A percentile compares a stretch with the other conserved stretches of the same genome.
Evolutionary conservation across 345 rosid genomes (phyloP).

Genomic region (Brassica cretica): DNA sequence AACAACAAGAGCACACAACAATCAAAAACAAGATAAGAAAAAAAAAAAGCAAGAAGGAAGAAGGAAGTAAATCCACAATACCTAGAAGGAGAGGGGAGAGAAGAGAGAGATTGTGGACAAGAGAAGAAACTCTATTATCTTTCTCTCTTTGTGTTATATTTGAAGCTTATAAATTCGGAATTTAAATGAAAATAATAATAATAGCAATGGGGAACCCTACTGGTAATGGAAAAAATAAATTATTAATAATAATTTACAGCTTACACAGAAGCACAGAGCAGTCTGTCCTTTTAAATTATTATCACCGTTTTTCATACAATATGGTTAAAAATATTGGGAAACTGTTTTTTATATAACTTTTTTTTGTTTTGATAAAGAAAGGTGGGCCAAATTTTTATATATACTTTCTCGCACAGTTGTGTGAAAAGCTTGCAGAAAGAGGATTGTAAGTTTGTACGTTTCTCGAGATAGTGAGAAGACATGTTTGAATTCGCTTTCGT

Average conservation of each 20-base stretch:
- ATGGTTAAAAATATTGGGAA: background rate
- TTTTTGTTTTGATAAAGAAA: background rate
- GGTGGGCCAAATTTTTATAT: constrained; percentile 34
- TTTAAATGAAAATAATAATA: background rate
- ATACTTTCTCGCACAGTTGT: constrained; percentile 35
- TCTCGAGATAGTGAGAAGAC: constrained; percentile 45
- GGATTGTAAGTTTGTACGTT: constrained; percentile 34
- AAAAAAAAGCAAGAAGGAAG: background rate
- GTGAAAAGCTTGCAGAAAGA: constrained; percentile 39
- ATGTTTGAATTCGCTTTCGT: constrained; percentile 37
- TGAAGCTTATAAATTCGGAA: constrained; percentile 21
- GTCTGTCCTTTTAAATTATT: background rate
- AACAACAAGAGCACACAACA: constrained; percentile 22
- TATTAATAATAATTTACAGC: background rate
- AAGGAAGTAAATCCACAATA: constrained; percentile 27
- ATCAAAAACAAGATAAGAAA: constrained; percentile 18
- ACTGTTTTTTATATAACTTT: background rate
- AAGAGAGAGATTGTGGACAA: constrained; percentile 1
- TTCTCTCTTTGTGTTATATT: constrained; percentile 25
- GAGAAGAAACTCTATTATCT: constrained; percentile 48
- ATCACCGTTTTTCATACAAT: background rate
- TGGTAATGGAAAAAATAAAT: background rate
- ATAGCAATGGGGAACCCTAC: background rate
- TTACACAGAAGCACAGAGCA: background rate
- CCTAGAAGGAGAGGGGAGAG: constrained; percentile 27